Conservation (phyloP, 257 asterid species). For the Fraxinus quadrangulata region DNA sequence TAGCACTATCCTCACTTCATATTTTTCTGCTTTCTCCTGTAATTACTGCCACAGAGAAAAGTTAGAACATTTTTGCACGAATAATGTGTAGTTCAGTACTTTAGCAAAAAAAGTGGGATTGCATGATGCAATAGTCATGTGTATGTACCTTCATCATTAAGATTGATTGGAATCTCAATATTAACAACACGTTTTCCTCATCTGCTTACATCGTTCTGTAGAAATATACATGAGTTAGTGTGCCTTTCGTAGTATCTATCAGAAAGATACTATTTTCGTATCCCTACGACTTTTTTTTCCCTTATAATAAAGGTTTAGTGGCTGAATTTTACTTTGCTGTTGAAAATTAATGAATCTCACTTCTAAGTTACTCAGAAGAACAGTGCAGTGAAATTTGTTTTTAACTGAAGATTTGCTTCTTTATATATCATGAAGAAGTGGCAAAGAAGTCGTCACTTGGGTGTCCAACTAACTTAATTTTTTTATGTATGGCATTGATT, state of each 20-base stretch:
- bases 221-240: neutral
- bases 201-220: conserved; percentile 28
- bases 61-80: conserved; percentile 93
- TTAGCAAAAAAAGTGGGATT: conserved; percentile 56
- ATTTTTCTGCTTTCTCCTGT: conserved; percentile 64
- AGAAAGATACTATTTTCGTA: neutral
- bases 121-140: conserved; percentile 69
- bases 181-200: conserved; percentile 58
- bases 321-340: neutral
- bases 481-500: neutral
- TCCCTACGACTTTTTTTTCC: neutral
- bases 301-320: neutral
- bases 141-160: conserved; percentile 68
- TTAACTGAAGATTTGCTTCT: neutral
- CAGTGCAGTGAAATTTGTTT: neutral
- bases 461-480: neutral
- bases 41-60: conserved; percentile 59
- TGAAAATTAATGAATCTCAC: conserved; percentile 4
- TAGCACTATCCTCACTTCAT: conserved; percentile 60
- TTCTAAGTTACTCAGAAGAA: neutral
- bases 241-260: neutral
- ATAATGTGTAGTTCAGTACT: conserved; percentile 71
- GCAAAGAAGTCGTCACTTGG: neutral
- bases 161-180: conserved; percentile 65
- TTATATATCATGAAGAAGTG: neutral